These are phyloP conservation scores for Cladosporium austrohemisphaericum DNA, from an alignment of 2,329 filamentous ascomycete species.

Conservation along the genomic window DNA sequence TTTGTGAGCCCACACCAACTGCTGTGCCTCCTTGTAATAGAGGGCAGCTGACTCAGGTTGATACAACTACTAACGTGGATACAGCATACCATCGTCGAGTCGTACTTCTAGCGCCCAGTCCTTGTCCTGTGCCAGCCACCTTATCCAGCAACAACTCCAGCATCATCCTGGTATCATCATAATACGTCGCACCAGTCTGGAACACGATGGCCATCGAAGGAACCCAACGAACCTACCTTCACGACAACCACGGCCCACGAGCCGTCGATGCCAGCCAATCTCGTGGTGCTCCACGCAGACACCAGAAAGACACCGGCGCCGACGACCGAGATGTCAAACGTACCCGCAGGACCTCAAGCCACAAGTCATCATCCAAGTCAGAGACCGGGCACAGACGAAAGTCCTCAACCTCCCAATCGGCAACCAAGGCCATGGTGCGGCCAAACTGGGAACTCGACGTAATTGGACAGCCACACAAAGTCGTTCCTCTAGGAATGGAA, in stretches of 20 bases:
- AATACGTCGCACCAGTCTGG: neutral
- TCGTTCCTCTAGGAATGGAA: constrained; percentile 26
- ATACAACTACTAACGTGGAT: constrained; percentile 10
- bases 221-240: constrained; percentile 22
- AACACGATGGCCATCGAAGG: constrained; percentile 10
- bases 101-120: neutral
- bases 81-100: constrained; percentile 1
- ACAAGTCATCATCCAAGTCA: constrained; percentile 26
- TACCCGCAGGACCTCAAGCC: constrained; percentile 8
- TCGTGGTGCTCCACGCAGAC: constrained; percentile 4
- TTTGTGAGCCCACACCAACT: constrained; percentile 14
- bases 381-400: constrained; percentile 26
- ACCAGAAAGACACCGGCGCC: constrained; percentile 7
- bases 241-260: constrained; percentile 28
- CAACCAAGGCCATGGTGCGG: constrained; percentile 17
- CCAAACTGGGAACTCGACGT: constrained; percentile 31
- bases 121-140: neutral
- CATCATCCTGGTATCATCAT: constrained; percentile 6
- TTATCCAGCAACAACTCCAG: neutral
- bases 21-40: constrained; percentile 7
- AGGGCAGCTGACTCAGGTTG: constrained; percentile 4
- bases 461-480: constrained; percentile 28
- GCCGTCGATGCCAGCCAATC: constrained; percentile 24
- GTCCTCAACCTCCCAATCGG: constrained; percentile 18
- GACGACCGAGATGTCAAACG: constrained; percentile 14